phyloP scores from a whole-genome alignment of 1,284 basidiomycete genomes.

The Puccinia hordei region DNA sequence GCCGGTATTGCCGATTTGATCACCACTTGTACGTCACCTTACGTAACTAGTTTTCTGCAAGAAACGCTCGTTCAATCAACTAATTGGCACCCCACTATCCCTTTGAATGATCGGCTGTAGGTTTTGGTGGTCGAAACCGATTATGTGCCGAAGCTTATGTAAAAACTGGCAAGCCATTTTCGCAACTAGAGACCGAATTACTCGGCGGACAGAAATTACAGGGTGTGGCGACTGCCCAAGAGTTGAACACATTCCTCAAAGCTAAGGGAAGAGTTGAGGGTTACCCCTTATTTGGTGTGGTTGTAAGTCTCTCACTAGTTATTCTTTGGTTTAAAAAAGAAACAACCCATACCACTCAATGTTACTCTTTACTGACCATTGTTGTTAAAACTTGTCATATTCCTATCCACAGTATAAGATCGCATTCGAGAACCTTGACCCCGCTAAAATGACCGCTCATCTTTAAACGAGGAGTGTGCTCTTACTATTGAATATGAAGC shows the following conservation, averaged over 20 bases:
- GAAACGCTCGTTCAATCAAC: too few species aligned
- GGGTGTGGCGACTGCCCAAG: constrained; percentile 62
- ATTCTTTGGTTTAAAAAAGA: too few species aligned
- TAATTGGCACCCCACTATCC: too few species aligned
- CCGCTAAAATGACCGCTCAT: constrained; percentile 59
- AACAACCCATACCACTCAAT: constrained; percentile 9
- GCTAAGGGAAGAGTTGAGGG: constrained; percentile 62
- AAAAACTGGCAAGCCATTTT: constrained; percentile 63
- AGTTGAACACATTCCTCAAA: constrained; percentile 64
- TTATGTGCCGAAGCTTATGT: constrained; percentile 65
- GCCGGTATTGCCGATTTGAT: constrained; percentile 67
- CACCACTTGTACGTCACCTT: constrained; percentile 63
- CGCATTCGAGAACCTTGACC: constrained; percentile 60
- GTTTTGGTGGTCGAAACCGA: constrained; percentile 65
- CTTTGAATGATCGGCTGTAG: constrained; percentile 53
- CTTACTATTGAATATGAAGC: too few species aligned
- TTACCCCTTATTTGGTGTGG: constrained; percentile 65
- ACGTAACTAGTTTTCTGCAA: background rate
- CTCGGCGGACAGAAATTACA: constrained; percentile 66
- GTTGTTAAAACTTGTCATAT: background rate
- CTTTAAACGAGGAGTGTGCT: constrained; percentile 14
- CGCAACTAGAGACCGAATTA: constrained; percentile 65
- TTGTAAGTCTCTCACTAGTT: constrained; percentile 54
- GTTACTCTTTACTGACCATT: constrained; percentile 53
- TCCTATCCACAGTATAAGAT: constrained; percentile 57